A percentile compares a stretch with the other conserved stretches of the same genome.
These are phyloP conservation scores for Wakefieldia striispora DNA, from an alignment of 768 basidiomycete species.

Conservation along the genomic window DNA sequence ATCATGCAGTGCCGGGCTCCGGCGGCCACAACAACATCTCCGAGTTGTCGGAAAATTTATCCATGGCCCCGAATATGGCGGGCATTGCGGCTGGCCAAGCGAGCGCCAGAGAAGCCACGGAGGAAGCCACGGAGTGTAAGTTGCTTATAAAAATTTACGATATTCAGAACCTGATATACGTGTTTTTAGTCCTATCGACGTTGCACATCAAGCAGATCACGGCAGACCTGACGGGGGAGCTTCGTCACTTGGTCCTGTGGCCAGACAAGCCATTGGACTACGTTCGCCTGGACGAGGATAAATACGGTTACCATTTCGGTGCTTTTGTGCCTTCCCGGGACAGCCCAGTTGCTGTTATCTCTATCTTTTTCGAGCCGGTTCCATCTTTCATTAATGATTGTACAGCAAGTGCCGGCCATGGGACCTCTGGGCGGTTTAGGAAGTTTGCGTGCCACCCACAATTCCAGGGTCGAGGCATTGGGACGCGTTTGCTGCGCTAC, in stretches of 20 bases:
- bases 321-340: slow-evolving; percentile 43
- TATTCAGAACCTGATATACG: background rate
- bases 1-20: no score
- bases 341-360: slow-evolving; percentile 52
- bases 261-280: slow-evolving; percentile 47
- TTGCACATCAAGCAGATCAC: slow-evolving; percentile 33
- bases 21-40: background rate
- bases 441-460: slow-evolving; percentile 57
- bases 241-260: slow-evolving; percentile 61
- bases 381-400: slow-evolving; percentile 16
- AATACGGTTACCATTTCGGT: slow-evolving; percentile 50
- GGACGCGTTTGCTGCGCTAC: slow-evolving; percentile 43
- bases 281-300: slow-evolving; percentile 53
- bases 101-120: background rate
- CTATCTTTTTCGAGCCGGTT: slow-evolving; percentile 48
- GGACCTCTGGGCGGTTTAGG: slow-evolving; percentile 45
- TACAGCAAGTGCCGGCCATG: slow-evolving; percentile 1
- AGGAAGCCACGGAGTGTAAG: slow-evolving; percentile 11
- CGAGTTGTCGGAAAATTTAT: slow-evolving; percentile 2
- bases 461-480: slow-evolving; percentile 55
- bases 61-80: background rate
- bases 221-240: slow-evolving; percentile 43
- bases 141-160: background rate
- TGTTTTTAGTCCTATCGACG: slow-evolving; percentile 6
- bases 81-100: slow-evolving; percentile 7